A percentile compares a stretch with the other conserved stretches of the same genome.
Evolutionary conservation across 495 filamentous ascomycete genomes (phyloP).

Genomic region (Diplogelasinospora grovesii): DNA sequence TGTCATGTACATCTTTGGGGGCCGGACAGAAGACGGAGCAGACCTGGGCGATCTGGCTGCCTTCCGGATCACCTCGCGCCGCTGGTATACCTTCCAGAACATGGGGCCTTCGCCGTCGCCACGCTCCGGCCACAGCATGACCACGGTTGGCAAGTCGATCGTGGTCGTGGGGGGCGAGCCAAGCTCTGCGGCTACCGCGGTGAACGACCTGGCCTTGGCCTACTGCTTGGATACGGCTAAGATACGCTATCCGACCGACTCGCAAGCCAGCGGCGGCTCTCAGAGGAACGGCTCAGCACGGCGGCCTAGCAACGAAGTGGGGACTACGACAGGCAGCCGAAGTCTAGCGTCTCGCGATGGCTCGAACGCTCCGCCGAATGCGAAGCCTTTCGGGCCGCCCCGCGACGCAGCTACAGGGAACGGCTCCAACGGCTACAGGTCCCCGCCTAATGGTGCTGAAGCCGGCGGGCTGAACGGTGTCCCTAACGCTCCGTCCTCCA

Average conservation of each 20-base stretch:
- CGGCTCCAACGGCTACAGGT: conserved; percentile 29
- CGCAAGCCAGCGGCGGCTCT: conserved; percentile 43
- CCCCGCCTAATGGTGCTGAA: conserved; percentile 29
- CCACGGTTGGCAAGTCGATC: conserved; percentile 82
- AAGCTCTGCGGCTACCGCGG: conserved; percentile 73
- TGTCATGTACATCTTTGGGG: conserved; percentile 99
- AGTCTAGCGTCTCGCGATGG: conserved; percentile 54
- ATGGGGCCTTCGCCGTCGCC: conserved; percentile 96
- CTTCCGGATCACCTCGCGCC: conserved; percentile 81
- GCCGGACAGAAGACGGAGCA: conserved; percentile 84
- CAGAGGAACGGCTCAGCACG: conserved; percentile 28
- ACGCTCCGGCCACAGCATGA: conserved; percentile 96
- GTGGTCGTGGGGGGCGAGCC: conserved; percentile 92
- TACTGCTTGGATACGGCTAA: conserved; percentile 93
- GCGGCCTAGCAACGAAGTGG: conserved; percentile 37
- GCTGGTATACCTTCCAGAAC: conserved; percentile 99
- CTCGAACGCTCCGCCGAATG: conserved; percentile 50
- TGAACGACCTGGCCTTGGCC: conserved; percentile 76
- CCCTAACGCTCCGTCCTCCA: conserved; percentile 35
- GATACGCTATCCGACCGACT: conserved; percentile 87
- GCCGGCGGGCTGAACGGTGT: conserved; percentile 21
- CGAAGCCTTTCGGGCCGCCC: conserved; percentile 43
- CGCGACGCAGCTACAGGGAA: conserved; percentile 50
- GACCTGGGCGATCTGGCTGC: conserved; percentile 93
- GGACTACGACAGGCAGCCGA: conserved; percentile 25